A percentile compares a stretch with the other conserved stretches of the same genome.
These are phyloP conservation scores for Fibroporia radiculosa DNA, from an alignment of 768 basidiomycete species.

Conservation along the genomic window DNA sequence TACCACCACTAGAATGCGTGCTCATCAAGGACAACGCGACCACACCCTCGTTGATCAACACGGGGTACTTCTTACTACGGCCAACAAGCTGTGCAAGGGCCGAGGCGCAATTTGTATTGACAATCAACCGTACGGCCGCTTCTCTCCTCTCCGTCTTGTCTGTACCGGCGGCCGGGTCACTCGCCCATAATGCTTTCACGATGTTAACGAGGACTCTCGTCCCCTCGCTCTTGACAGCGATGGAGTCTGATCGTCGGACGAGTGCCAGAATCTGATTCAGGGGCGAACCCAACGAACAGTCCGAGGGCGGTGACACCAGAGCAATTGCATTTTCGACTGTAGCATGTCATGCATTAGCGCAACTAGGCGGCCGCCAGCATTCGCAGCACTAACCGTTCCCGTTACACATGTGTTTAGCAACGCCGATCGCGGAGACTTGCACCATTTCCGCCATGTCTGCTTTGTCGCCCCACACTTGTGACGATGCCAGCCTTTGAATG, in stretches of 20 bases:
- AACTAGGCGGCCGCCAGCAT: neutral
- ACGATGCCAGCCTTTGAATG: conserved; percentile 50
- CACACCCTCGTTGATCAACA: conserved; percentile 84
- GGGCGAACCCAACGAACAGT: conserved; percentile 28
- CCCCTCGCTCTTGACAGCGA: conserved; percentile 83
- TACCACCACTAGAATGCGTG: conserved; percentile 59
- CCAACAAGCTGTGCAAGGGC: conserved; percentile 66
- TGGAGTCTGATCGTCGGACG: conserved; percentile 68
- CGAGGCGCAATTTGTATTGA: conserved; percentile 46
- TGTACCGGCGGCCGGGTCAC: conserved; percentile 32
- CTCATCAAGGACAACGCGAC: conserved; percentile 76
- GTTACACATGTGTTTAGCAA: conserved; percentile 83
- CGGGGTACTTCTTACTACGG: conserved; percentile 71
- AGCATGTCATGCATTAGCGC: neutral
- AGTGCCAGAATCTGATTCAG: conserved; percentile 68
- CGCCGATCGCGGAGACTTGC: conserved; percentile 81
- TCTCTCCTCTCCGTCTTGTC: conserved; percentile 43
- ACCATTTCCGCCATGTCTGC: conserved; percentile 82
- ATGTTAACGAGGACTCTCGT: conserved; percentile 84
- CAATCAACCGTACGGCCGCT: conserved; percentile 43
- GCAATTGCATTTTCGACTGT: conserved; percentile 39
- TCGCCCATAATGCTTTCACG: conserved; percentile 69
- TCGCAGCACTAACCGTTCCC: conserved; percentile 49
- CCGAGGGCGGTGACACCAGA: conserved; percentile 41
- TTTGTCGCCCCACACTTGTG: conserved; percentile 62